Evolutionary conservation across 108 stramenopile species (phyloP).

Genomic region (Nitzschia inconspicua): DNA sequence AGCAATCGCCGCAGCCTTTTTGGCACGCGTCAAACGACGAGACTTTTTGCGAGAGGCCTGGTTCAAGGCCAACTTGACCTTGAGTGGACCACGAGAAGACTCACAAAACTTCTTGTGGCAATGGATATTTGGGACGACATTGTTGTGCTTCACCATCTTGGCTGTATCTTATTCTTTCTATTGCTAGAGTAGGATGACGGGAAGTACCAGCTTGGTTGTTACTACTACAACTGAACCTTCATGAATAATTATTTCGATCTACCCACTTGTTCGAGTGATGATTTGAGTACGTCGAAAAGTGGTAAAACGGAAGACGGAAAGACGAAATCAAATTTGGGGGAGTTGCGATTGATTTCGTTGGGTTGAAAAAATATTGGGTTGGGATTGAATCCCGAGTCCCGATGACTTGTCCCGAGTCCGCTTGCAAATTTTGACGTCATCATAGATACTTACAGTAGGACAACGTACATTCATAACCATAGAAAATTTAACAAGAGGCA

Average conservation of each 20-base stretch:
- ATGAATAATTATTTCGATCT: too few relatives aligned
- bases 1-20: conserved; percentile 94
- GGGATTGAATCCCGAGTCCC: too few relatives aligned
- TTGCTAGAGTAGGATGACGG: too few relatives aligned
- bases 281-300: conserved; percentile 2
- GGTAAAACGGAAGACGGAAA: conserved; percentile 2
- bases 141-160: conserved; percentile 98
- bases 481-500: too few relatives aligned
- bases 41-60: conserved; percentile 97
- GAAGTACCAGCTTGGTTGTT: too few relatives aligned
- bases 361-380: too few relatives aligned
- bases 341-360: background rate
- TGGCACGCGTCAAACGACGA: conserved; percentile 90
- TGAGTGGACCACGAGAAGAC: conserved; percentile 88
- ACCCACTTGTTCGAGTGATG: too few relatives aligned
- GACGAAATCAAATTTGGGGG: background rate
- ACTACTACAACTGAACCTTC: too few relatives aligned
- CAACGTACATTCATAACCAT: too few relatives aligned
- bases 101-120: conserved; percentile 96
- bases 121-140: conserved; percentile 97
- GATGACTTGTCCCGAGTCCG: too few relatives aligned
- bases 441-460: too few relatives aligned
- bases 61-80: conserved; percentile 90
- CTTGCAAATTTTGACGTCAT: too few relatives aligned
- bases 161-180: background rate